phyloP scores from a whole-genome alignment of 345 rosid species.

The Populus tremula region DNA sequence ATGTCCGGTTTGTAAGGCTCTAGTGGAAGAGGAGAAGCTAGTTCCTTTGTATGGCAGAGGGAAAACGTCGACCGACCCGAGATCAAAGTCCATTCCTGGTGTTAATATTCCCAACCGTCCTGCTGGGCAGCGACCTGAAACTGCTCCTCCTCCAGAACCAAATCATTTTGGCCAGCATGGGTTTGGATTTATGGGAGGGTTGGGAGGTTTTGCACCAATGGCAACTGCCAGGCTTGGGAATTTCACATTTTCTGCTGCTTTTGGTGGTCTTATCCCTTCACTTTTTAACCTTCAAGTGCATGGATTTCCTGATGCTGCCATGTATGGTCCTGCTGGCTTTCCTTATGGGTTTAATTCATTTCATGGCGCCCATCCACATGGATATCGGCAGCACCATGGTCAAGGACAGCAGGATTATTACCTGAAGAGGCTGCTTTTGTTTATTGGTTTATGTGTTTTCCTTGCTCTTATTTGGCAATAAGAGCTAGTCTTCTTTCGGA shows the following conservation, averaged over 20 bases:
- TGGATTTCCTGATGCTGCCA: slow-evolving; percentile 73
- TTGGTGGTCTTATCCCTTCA: slow-evolving; percentile 88
- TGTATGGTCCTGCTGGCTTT: slow-evolving; percentile 74
- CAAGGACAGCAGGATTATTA: slow-evolving; percentile 78
- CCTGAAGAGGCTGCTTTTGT: slow-evolving; percentile 56
- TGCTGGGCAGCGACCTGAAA: slow-evolving; percentile 93
- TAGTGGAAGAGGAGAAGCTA: slow-evolving; percentile 77
- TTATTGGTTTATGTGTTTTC: slow-evolving; percentile 52
- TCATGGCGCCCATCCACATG: slow-evolving; percentile 71
- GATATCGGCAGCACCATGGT: slow-evolving; percentile 51
- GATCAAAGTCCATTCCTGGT: slow-evolving; percentile 81
- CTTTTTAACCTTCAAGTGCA: slow-evolving; percentile 78
- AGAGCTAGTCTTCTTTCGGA: slow-evolving; percentile 20
- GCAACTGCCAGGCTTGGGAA: slow-evolving; percentile 74
- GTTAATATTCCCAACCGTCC: slow-evolving; percentile 88
- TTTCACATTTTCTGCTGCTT: slow-evolving; percentile 73
- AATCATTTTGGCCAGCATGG: slow-evolving; percentile 71
- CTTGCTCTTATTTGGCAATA: slow-evolving; percentile 57
- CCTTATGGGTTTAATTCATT: slow-evolving; percentile 69
- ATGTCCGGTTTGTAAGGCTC: slow-evolving; percentile 96
- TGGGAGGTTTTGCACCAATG: slow-evolving; percentile 84
- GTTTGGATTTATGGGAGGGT: slow-evolving; percentile 70
- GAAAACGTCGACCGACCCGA: slow-evolving; percentile 73
- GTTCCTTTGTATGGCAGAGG: slow-evolving; percentile 98
- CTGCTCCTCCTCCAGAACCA: slow-evolving; percentile 82